phyloP scores from a whole-genome alignment of 1,139 yeast genomes.

The Debaryomyces udenii region DNA sequence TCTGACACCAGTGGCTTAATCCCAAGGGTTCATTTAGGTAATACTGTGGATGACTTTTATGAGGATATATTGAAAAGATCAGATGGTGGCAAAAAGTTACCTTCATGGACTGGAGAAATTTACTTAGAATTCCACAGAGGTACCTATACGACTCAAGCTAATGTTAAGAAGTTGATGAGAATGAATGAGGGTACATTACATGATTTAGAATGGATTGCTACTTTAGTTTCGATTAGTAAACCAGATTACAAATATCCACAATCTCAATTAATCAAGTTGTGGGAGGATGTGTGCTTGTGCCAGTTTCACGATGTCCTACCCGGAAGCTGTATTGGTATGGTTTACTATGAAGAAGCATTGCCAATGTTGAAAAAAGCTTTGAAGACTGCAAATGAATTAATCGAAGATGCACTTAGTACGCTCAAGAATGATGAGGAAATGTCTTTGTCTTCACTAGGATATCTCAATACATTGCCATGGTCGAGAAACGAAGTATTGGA shows the following conservation, averaged over 20 bases:
- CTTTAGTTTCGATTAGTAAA: constrained; percentile 64
- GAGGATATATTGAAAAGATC: constrained; percentile 65
- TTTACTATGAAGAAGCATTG: constrained; percentile 87
- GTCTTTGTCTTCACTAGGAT: constrained; percentile 23
- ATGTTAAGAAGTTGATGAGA: constrained; percentile 80
- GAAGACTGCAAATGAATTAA: constrained; percentile 53
- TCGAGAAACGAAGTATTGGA: constrained; percentile 56
- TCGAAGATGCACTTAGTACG: constrained; percentile 49
- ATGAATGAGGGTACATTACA: constrained; percentile 76
- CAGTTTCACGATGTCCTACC: constrained; percentile 98
- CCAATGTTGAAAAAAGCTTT: constrained; percentile 70
- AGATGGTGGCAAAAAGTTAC: constrained; percentile 65
- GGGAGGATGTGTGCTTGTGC: constrained; percentile 89
- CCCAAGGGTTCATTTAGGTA: constrained; percentile 80
- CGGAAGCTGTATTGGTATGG: constrained; percentile 94
- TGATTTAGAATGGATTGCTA: constrained; percentile 82
- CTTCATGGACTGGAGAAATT: constrained; percentile 91
- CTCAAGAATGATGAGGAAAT: constrained; percentile 18
- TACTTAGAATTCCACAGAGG: constrained; percentile 97
- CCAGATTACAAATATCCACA: constrained; percentile 69
- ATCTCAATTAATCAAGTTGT: constrained; percentile 63
- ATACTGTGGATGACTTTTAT: constrained; percentile 77
- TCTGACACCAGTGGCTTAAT: constrained; percentile 78
- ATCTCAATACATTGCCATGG: constrained; percentile 73
- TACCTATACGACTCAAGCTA: constrained; percentile 92